Base-by-base conservation (phyloP, 1,284 basidiomycete genomes). In the Golubevia sp. region DNA sequence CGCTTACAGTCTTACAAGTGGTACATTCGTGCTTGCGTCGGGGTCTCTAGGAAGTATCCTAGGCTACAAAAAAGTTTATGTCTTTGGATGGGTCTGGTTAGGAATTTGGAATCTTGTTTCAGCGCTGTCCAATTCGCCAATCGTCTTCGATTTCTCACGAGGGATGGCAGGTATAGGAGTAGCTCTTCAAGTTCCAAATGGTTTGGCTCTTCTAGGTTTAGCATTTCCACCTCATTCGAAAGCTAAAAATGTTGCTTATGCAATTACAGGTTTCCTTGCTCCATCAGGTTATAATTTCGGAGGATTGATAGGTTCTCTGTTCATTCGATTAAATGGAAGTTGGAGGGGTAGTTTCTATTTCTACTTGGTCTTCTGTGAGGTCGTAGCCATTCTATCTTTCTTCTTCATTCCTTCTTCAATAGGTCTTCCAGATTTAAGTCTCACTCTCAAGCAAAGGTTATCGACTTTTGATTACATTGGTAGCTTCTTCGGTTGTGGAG, bases 91-190 rank as follows among this genome's bases (percentile, higher is more conserved):
- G 50, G 30, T 49, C 26, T 62, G 67, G 25, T 60, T 70, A 20
- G 26, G 54, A 5, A 11, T 74, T 27, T 72, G 63, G 55, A 64
- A 71, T 2, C 55, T 77, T 0, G 26, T 73, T 20, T 59, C 71
- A 5, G 76, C 74, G 0, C 61, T 78, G 1, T 62, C 72, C 18
- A 59, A 62, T n/a, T 59, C 66, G n/a, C 58, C 63, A 56, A 64
- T 78, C 54, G 65, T 69, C 49, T 78, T 76, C 34, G 74, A 76
- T 44, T 59, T 78, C 15, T 73, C 63, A 49, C 64, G 76, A n/a
- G 74, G 64, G 3, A 62, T 78, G 49, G 66, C 72, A 23, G 74
- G 76, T 4, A n/a, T 73, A 0, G 74, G 67, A 7, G 68, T 64
- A 25, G 73, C 76, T 0, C 53, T 77, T 3, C 44, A 75, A 48